phyloP scores from a whole-genome alignment of 2,329 filamentous ascomycete species.

The Ampelomyces quisqualis region DNA sequence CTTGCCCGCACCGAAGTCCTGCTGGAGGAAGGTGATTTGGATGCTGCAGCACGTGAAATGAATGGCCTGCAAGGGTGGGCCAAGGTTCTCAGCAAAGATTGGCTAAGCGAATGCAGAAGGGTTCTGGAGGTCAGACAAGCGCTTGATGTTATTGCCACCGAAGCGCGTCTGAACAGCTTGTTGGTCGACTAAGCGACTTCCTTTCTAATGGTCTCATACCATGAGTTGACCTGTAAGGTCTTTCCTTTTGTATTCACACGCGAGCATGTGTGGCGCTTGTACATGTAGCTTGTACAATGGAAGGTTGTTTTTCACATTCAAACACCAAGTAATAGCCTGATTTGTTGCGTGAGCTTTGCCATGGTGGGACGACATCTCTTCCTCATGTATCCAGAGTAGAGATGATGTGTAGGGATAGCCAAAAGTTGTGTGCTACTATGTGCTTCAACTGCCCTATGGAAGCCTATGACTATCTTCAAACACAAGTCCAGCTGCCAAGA shows the following conservation, averaged over 20 bases:
- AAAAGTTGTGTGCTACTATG: too few relatives aligned
- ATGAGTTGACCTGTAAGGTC: constrained; percentile 4
- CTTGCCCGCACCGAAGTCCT: constrained; percentile 84
- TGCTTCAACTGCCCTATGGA: too few relatives aligned
- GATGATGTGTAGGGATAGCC: too few relatives aligned
- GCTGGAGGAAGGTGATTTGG: constrained; percentile 89
- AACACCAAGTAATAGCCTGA: too few relatives aligned
- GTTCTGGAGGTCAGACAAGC: constrained; percentile 95
- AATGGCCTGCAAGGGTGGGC: constrained; percentile 92
- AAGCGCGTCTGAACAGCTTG: constrained; percentile 85
- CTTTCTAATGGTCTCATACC: constrained; percentile 1
- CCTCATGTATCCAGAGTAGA: too few relatives aligned
- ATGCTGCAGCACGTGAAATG: constrained; percentile 91
- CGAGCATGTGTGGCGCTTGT: constrained; percentile 3
- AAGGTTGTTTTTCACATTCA: constrained; percentile 7
- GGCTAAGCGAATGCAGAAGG: constrained; percentile 86
- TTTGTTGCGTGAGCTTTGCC: neutral
- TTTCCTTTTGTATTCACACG: constrained; percentile 11
- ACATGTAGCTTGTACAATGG: constrained; percentile 15
- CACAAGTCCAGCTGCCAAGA: too few relatives aligned
- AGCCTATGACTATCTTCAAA: too few relatives aligned
- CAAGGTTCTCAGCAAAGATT: constrained; percentile 90
- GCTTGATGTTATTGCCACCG: constrained; percentile 88
- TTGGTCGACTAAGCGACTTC: constrained; percentile 64
- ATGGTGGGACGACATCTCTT: neutral